Percentiles rank a stretch among this genome's conserved stretches.
phyloP scores from a whole-genome alignment of 257 asterid species.

The Capsicum chinense region DNA sequence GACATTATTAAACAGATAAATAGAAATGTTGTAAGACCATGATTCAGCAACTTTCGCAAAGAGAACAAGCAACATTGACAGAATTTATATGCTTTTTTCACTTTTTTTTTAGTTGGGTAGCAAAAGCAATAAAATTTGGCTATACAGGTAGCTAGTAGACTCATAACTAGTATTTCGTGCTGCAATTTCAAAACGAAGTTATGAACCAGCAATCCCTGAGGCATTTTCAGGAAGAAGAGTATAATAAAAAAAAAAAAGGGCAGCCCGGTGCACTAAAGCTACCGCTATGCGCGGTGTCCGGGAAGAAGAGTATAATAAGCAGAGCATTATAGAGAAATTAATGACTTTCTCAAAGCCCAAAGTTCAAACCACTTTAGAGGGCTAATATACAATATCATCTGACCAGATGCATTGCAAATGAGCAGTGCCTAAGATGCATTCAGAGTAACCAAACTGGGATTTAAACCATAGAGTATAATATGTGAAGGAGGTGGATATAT shows the following conservation, averaged over 20 bases:
- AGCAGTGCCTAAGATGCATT: constrained; percentile 22
- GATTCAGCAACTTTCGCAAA: not conserved
- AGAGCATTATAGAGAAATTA: not conserved
- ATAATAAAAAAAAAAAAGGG: not conserved
- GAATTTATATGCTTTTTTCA: not conserved
- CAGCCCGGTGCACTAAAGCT: too few species aligned
- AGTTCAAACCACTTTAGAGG: not conserved
- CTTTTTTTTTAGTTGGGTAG: not conserved
- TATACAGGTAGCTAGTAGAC: constrained; percentile 4
- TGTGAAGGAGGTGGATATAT: not conserved
- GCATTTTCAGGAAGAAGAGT: constrained; percentile 14
- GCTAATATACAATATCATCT: not conserved
- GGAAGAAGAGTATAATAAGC: constrained; percentile 14
- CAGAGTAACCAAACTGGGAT: not conserved
- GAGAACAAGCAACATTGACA: not conserved
- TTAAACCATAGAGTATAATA: not conserved
- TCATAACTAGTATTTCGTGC: constrained; percentile 12
- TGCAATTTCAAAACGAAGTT: not conserved
- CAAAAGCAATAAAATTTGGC: not conserved
- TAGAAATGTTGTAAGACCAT: not conserved
- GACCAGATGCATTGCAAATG: not conserved
- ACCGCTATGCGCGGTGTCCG: too few species aligned
- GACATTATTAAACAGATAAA: constrained; percentile 9
- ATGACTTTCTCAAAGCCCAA: constrained; percentile 5
- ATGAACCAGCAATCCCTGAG: not conserved